Evolutionary conservation across 2,329 filamentous ascomycete genomes (phyloP).

Genomic region (Penicillium sclerotiorum): DNA sequence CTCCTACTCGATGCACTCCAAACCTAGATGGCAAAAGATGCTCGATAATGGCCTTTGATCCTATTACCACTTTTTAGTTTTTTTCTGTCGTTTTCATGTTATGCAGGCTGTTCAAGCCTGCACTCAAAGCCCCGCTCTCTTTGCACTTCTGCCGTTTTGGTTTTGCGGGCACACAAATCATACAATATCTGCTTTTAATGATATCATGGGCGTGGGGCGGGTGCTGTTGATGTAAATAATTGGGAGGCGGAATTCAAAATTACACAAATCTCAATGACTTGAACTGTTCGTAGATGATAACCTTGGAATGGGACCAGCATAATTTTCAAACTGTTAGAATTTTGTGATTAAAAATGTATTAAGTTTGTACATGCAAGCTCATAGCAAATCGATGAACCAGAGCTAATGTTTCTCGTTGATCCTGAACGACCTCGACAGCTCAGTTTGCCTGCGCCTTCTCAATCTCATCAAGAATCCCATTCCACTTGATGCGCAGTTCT

Average conservation of each 20-base stretch:
- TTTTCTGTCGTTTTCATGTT: constrained; percentile 14
- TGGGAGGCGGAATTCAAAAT: constrained; percentile 27
- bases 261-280: neutral
- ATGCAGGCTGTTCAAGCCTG: constrained; percentile 1
- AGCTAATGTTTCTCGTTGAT: neutral
- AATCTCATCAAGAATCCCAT: constrained; percentile 39
- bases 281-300: no score
- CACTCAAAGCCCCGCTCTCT: constrained; percentile 16
- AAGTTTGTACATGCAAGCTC: no score
- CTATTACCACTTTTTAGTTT: constrained; percentile 27
- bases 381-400: no score
- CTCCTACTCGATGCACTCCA: constrained; percentile 22
- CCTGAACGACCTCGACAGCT: neutral
- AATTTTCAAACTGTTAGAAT: no score
- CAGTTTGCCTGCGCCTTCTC: constrained; percentile 24
- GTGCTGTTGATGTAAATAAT: constrained; percentile 39
- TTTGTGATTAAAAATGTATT: no score
- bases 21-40: constrained; percentile 37
- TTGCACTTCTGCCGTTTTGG: constrained; percentile 14
- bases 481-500: constrained; percentile 44
- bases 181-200: constrained; percentile 37
- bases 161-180: constrained; percentile 29
- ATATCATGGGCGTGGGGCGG: constrained; percentile 35
- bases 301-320: no score
- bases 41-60: constrained; percentile 23